phyloP scores from a whole-genome alignment of 306 rosid species.

The Sesbania bispinosa region DNA sequence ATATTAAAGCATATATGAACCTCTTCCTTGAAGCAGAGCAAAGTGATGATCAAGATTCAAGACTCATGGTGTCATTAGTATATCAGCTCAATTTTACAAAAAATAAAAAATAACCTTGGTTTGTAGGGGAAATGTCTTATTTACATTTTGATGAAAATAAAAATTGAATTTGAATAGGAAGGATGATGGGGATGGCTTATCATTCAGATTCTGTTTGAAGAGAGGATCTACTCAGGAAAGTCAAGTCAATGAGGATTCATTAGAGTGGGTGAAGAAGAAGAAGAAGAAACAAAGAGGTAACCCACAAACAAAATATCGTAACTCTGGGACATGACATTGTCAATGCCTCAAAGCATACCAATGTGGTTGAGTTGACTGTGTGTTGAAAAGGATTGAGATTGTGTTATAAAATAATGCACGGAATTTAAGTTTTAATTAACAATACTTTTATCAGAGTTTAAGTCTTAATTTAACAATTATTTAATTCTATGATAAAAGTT shows the following conservation, averaged over 20 bases:
- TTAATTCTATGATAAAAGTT: too few relatives aligned
- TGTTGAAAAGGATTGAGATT: too few relatives aligned
- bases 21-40: neutral
- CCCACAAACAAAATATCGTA: too few relatives aligned
- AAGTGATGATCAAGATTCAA: neutral
- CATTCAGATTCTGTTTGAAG: slow-evolving; percentile 56
- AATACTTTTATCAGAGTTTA: too few relatives aligned
- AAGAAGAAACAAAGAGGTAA: too few relatives aligned
- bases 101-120: neutral
- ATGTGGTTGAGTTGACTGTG: too few relatives aligned
- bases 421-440: too few relatives aligned
- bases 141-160: neutral
- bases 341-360: too few relatives aligned
- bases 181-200: slow-evolving; percentile 42
- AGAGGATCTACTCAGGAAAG: slow-evolving; percentile 67
- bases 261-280: slow-evolving; percentile 24
- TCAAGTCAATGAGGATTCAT: slow-evolving; percentile 67
- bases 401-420: too few relatives aligned
- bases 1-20: neutral
- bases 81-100: neutral
- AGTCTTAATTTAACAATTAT: too few relatives aligned
- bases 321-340: too few relatives aligned
- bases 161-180: neutral
- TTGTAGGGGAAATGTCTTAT: neutral
- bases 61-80: neutral